A percentile compares a stretch with the other conserved stretches of the same genome.
Evolutionary conservation across 108 stramenopile genomes (phyloP).

Genomic region (Conticribra weissflogii): DNA sequence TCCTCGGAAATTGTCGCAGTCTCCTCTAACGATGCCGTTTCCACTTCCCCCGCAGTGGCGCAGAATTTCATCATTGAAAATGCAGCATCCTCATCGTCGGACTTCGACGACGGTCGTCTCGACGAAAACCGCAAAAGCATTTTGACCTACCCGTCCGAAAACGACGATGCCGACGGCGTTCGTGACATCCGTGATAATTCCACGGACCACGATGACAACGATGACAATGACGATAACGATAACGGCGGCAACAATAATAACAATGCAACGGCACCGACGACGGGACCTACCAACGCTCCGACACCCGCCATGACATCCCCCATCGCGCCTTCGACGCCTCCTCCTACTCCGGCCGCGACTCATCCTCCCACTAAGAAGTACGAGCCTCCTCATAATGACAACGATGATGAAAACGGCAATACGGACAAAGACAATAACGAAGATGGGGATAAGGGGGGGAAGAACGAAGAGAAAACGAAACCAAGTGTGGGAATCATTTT

Average conservation of each 20-base stretch:
- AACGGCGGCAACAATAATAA: neutral
- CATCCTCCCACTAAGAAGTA: slow-evolving; percentile 34
- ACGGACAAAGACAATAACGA: slow-evolving; percentile 1
- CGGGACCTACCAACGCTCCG: slow-evolving; percentile 2
- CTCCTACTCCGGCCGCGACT: slow-evolving; percentile 11
- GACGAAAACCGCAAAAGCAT: no score
- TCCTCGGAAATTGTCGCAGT: no score
- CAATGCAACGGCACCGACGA: slow-evolving; percentile 3
- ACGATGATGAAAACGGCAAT: slow-evolving; percentile 10
- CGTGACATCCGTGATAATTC: no score
- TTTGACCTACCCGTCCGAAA: no score
- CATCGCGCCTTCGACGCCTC: neutral
- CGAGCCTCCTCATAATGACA: slow-evolving; percentile 19
- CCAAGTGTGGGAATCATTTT: slow-evolving; percentile 1
- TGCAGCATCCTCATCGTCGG: no score
- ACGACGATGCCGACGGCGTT: no score
- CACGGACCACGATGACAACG: neutral
- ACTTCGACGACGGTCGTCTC: no score
- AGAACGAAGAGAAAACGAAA: slow-evolving; percentile 3
- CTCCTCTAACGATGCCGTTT: no score
- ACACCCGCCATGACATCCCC: slow-evolving; percentile 6
- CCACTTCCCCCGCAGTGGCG: no score
- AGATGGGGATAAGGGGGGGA: no score
- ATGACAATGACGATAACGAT: slow-evolving; percentile 2
- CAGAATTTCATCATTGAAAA: no score